These are phyloP conservation scores for Globisporangium polare DNA, from an alignment of 352 stramenopile species.

Conservation along the genomic window DNA sequence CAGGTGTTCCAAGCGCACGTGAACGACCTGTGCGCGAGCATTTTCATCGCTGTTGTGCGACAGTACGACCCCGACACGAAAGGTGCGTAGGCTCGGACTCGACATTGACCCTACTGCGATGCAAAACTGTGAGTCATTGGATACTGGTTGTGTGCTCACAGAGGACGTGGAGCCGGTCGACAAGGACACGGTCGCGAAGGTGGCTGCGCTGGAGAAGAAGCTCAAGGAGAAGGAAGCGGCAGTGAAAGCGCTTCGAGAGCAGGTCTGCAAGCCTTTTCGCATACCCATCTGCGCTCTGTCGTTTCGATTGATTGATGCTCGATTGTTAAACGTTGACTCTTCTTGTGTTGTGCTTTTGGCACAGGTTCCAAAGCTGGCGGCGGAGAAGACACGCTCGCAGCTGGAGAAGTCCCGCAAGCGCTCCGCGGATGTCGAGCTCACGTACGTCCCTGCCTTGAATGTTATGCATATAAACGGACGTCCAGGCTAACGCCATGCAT, in stretches of 20 bases:
- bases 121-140: too few species aligned
- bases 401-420: conserved; percentile 56
- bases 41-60: conserved; percentile 59
- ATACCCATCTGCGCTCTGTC: background rate
- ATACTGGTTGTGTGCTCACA: too few species aligned
- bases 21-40: conserved; percentile 65
- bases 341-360: background rate
- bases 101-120: too few species aligned
- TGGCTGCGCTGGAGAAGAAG: conserved; percentile 44
- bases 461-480: background rate
- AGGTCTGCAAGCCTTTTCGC: conserved; percentile 19
- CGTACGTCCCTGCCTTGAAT: conserved; percentile 17
- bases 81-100: conserved; percentile 20
- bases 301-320: too few species aligned
- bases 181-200: conserved; percentile 28
- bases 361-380: conserved; percentile 50
- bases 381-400: conserved; percentile 44
- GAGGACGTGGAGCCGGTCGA: conserved; percentile 67
- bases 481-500: background rate
- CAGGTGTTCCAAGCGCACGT: conserved; percentile 72
- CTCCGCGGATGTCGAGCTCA: conserved; percentile 42
- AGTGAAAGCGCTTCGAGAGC: conserved; percentile 54
- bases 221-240: conserved; percentile 50
- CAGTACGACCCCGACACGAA: conserved; percentile 71
- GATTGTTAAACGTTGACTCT: background rate